These are phyloP conservation scores for Rossbeevera mucosa DNA, from an alignment of 768 basidiomycete genomes.

Conservation along the genomic window DNA sequence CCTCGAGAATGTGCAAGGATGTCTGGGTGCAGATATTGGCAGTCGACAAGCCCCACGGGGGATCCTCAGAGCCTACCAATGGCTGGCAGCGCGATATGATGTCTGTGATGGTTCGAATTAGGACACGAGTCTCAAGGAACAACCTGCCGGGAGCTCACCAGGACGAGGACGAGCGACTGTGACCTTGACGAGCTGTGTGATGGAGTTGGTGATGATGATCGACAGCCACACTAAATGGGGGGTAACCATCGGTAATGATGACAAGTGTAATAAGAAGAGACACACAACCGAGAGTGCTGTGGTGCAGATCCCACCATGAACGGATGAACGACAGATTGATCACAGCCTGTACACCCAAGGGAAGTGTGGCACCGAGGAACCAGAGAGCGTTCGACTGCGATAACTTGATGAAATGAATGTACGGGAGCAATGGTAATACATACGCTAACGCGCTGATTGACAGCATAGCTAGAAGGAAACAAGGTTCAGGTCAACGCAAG, in stretches of 20 bases:
- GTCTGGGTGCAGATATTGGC: conserved; percentile 74
- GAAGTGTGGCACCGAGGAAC: conserved; percentile 47
- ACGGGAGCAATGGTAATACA: conserved; percentile 29
- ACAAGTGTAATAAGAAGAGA: not conserved
- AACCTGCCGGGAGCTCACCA: conserved; percentile 37
- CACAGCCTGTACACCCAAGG: conserved; percentile 59
- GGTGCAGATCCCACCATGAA: conserved; percentile 87
- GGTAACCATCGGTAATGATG: not conserved
- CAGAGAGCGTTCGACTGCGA: conserved; percentile 37
- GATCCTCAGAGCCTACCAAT: conserved; percentile 55
- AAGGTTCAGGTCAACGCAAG: not conserved
- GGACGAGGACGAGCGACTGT: conserved; percentile 88
- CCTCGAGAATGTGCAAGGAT: conserved; percentile 49
- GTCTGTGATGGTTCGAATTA: conserved; percentile 12
- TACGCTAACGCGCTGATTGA: conserved; percentile 59
- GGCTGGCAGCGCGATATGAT: conserved; percentile 55
- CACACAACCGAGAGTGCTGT: conserved; percentile 39
- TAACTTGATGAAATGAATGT: not conserved
- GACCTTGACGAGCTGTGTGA: conserved; percentile 81
- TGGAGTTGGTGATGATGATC: conserved; percentile 65
- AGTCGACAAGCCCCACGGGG: conserved; percentile 65
- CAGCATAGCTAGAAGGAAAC: conserved; percentile 45
- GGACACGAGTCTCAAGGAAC: not conserved
- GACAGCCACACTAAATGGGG: conserved; percentile 54
- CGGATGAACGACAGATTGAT: conserved; percentile 69